Conservation (phyloP, 2,329 filamentous ascomycete species). For the Ophioceras dolichostomum region DNA sequence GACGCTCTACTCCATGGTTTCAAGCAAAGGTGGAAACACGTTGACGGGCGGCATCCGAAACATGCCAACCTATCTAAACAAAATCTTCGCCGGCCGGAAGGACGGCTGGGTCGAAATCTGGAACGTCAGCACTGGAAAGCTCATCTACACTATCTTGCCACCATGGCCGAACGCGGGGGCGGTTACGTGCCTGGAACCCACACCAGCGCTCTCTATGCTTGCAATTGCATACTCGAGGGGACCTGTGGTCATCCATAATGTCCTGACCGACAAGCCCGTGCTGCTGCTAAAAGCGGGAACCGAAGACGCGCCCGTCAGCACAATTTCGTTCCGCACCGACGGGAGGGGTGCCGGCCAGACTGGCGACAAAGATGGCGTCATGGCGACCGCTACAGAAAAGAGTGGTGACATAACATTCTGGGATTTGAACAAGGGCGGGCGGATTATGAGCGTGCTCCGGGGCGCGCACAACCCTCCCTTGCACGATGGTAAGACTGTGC, state of each 20-base stretch:
- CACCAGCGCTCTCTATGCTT: conserved; percentile 72
- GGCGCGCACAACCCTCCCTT: conserved; percentile 76
- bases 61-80: conserved; percentile 94
- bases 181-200: conserved; percentile 78
- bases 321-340: conserved; percentile 84
- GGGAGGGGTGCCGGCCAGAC: conserved; percentile 79
- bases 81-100: conserved; percentile 76
- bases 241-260: conserved; percentile 66
- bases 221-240: conserved; percentile 81
- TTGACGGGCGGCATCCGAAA: conserved; percentile 71
- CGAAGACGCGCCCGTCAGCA: conserved; percentile 56
- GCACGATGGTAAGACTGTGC: conserved; percentile 37
- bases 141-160: conserved; percentile 82
- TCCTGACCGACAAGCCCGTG: conserved; percentile 63
- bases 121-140: conserved; percentile 86
- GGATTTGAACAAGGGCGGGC: conserved; percentile 84
- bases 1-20: conserved; percentile 52
- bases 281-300: conserved; percentile 57
- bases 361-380: conserved; percentile 74
- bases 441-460: conserved; percentile 74
- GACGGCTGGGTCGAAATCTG: conserved; percentile 94
- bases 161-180: conserved; percentile 59
- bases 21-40: conserved; percentile 45
- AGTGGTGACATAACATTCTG: conserved; percentile 90
- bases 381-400: conserved; percentile 73